Conservation (phyloP, 73 alveolate species). For the Paramecium octaurelia region DNA sequence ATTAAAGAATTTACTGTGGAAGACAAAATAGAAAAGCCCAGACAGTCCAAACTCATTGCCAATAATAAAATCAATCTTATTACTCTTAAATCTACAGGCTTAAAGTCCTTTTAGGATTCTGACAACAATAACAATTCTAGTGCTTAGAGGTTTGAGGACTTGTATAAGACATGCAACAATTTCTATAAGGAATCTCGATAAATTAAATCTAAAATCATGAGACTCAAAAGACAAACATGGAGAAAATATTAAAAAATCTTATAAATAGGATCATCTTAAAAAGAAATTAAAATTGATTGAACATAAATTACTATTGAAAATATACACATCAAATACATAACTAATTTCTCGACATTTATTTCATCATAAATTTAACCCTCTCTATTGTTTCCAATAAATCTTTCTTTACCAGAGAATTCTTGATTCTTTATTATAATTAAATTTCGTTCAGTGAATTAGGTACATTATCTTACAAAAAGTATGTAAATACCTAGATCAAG, state of each 20-base stretch:
- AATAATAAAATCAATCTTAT: background rate
- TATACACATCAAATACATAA: background rate
- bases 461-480: too few relatives aligned
- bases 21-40: background rate
- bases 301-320: background rate
- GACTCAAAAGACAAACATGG: background rate
- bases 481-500: too few relatives aligned
- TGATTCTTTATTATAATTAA: too few relatives aligned
- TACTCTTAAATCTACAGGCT: background rate
- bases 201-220: background rate
- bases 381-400: too few relatives aligned
- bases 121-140: background rate
- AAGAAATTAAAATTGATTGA: background rate
- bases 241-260: background rate
- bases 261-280: background rate
- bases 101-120: background rate
- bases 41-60: background rate
- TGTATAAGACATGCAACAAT: background rate
- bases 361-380: too few relatives aligned
- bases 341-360: background rate
- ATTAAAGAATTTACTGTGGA: background rate
- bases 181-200: constrained; percentile 8
- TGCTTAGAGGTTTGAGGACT: background rate
- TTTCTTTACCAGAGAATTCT: too few relatives aligned
- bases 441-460: too few relatives aligned